Percentiles rank a stretch among this genome's conserved stretches.
Evolutionary conservation across 1,284 basidiomycete genomes (phyloP).

Genomic region (Xerocomus amazonicus): DNA sequence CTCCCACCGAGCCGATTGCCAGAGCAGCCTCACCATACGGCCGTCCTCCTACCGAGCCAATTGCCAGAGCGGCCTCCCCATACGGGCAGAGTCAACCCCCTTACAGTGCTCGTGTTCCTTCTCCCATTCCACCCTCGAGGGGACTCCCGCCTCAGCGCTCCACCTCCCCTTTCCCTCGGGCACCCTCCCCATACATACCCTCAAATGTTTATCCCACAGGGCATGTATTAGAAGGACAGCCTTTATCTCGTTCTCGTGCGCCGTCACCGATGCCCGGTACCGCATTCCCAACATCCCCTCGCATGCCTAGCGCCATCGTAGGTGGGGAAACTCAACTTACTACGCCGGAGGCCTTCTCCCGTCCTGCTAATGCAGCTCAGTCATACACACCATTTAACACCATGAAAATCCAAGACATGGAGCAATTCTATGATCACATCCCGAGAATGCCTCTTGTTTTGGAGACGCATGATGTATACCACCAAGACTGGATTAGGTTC

Average conservation of each 20-base stretch:
- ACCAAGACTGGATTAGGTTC: conserved; percentile 73
- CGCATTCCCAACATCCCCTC: conserved; percentile 31
- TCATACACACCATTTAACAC: conserved; percentile 66
- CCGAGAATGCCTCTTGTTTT: conserved; percentile 70
- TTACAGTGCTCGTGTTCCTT: conserved; percentile 27
- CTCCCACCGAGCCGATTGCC: conserved; percentile 23
- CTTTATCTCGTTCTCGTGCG: conserved; percentile 33
- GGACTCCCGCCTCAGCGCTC: conserved; percentile 28
- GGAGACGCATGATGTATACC: conserved; percentile 70
- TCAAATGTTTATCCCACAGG: conserved; percentile 46
- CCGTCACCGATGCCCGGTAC: conserved; percentile 36
- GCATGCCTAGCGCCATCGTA: conserved; percentile 22
- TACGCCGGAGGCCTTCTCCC: conserved; percentile 66
- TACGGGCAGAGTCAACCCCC: conserved; percentile 22
- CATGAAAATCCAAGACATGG: conserved; percentile 71
- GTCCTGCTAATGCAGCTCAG: conserved; percentile 62
- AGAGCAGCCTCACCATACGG: conserved; percentile 29
- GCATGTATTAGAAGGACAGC: conserved; percentile 52
- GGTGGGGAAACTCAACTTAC: conserved; percentile 41
- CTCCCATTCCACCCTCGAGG: conserved; percentile 28
- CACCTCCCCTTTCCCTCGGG: conserved; percentile 37
- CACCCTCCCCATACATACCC: conserved; percentile 33
- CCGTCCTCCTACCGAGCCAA: conserved; percentile 14
- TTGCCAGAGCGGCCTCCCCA: conserved; percentile 16
- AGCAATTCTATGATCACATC: conserved; percentile 58